Conservation (phyloP, 2,329 filamentous ascomycete genomes). For the Botrytis fragariae region DNA sequence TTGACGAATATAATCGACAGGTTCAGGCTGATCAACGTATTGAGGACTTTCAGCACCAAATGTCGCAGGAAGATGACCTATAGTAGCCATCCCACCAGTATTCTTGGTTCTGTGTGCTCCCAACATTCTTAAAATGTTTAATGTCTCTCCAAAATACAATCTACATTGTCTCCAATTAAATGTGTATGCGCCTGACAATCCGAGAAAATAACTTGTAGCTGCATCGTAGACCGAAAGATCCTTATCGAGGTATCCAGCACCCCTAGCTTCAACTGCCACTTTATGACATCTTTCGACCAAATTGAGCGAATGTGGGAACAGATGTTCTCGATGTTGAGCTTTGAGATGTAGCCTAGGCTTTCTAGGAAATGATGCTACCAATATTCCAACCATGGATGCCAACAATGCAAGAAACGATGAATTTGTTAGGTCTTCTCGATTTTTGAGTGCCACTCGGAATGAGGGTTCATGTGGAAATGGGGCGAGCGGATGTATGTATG, state of each 20-base stretch:
- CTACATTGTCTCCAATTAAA: constrained; percentile 65
- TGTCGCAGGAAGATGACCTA: constrained; percentile 27
- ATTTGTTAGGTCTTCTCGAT: constrained; percentile 63
- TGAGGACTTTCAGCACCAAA: constrained; percentile 28
- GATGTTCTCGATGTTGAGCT: constrained; percentile 58
- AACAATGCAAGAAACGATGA: constrained; percentile 68
- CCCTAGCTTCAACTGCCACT: constrained; percentile 66
- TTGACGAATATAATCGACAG: constrained; percentile 65
- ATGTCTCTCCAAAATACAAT: constrained; percentile 69
- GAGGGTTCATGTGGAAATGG: constrained; percentile 79
- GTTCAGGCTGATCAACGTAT: constrained; percentile 19
- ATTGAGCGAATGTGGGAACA: constrained; percentile 66
- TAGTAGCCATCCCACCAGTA: constrained; percentile 37
- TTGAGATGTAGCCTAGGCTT: constrained; percentile 69
- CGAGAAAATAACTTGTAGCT: constrained; percentile 74
- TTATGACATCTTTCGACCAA: constrained; percentile 70
- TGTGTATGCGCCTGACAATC: constrained; percentile 63
- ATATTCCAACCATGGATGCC: constrained; percentile 68
- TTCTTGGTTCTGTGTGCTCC: constrained; percentile 58
- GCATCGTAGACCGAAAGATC: constrained; percentile 60
- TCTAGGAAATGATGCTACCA: constrained; percentile 75
- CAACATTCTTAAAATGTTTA: constrained; percentile 66
- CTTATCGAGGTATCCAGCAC: constrained; percentile 55
- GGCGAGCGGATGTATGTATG: constrained; percentile 72
- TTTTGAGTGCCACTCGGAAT: constrained; percentile 66